Conservation (phyloP, 164 flowering plant genomes). For the Liquidambar formosana region DNA sequence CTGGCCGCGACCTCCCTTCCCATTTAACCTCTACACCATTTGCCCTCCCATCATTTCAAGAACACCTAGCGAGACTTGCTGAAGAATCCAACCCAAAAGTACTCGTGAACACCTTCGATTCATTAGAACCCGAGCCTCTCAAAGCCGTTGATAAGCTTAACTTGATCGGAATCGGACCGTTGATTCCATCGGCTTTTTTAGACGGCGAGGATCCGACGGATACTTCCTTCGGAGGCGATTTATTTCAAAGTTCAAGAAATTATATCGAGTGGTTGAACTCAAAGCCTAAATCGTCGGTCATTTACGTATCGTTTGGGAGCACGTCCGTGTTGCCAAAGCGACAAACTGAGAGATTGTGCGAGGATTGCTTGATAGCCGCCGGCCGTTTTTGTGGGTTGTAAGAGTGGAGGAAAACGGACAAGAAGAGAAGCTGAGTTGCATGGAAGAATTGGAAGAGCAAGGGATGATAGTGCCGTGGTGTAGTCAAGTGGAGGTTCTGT, state of each 20-base stretch:
- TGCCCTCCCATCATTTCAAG: too few relatives aligned
- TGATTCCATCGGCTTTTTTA: slow-evolving; percentile 41
- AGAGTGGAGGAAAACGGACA: slow-evolving; percentile 9
- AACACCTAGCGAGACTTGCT: too few relatives aligned
- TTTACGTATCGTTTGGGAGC: slow-evolving; percentile 52
- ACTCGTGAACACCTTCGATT: background rate
- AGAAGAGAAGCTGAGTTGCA: slow-evolving; percentile 6
- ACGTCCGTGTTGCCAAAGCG: slow-evolving; percentile 14
- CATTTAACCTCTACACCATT: background rate
- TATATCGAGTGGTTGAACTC: slow-evolving; percentile 47
- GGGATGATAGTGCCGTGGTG: slow-evolving; percentile 51
- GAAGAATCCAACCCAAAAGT: too few relatives aligned
- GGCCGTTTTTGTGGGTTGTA: slow-evolving; percentile 54
- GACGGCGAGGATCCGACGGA: slow-evolving; percentile 30
- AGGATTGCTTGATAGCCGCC: slow-evolving; percentile 23
- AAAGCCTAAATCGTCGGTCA: slow-evolving; percentile 35
- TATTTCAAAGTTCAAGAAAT: slow-evolving; percentile 14
- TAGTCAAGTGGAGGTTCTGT: slow-evolving; percentile 39
- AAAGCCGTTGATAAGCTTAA: slow-evolving; percentile 24
- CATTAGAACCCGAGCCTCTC: slow-evolving; percentile 33
- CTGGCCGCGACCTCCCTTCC: slow-evolving; percentile 23
- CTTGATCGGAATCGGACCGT: slow-evolving; percentile 43
- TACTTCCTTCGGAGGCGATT: slow-evolving; percentile 31
- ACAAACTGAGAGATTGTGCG: slow-evolving; percentile 36
- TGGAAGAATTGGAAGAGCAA: slow-evolving; percentile 8